Evolutionary conservation across 2,329 filamentous ascomycete genomes (phyloP).

Genomic region (Sporothrix pseudoabietina): DNA sequence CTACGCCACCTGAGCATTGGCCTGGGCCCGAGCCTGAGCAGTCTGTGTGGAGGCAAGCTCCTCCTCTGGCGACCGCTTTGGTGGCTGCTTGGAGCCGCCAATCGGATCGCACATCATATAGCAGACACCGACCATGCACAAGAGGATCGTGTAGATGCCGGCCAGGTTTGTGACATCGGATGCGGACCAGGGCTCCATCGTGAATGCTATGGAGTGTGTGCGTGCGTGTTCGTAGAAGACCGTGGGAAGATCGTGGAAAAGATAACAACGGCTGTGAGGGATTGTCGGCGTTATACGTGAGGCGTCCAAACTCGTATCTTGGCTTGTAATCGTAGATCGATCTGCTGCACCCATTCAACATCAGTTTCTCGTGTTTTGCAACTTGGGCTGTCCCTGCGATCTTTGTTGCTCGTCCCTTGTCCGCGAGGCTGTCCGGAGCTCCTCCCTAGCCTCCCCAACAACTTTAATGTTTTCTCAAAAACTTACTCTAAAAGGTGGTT

Average conservation of each 20-base stretch:
- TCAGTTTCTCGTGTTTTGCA: neutral
- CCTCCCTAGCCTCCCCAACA: neutral
- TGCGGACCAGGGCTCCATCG: slow-evolving; percentile 26
- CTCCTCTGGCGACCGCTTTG: slow-evolving; percentile 6
- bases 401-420: neutral
- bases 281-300: neutral
- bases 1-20: neutral
- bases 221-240: neutral
- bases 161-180: slow-evolving; percentile 28
- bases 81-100: slow-evolving; percentile 26
- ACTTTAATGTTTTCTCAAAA: neutral
- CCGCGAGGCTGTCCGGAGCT: neutral
- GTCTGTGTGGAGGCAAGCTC: neutral
- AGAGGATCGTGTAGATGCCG: slow-evolving; percentile 32
- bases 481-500: slow-evolving; percentile 10
- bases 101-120: slow-evolving; percentile 33
- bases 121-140: slow-evolving; percentile 32
- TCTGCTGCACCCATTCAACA: neutral
- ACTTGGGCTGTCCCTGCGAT: neutral
- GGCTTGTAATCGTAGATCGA: neutral
- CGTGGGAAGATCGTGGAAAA: neutral
- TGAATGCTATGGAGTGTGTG: neutral
- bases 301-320: neutral
- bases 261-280: neutral
- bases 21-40: slow-evolving; percentile 4